A percentile compares a stretch with the other conserved stretches of the same genome.
These are phyloP conservation scores for Aspergillus ellipticus DNA, from an alignment of 495 filamentous ascomycete genomes.

Conservation along the genomic window DNA sequence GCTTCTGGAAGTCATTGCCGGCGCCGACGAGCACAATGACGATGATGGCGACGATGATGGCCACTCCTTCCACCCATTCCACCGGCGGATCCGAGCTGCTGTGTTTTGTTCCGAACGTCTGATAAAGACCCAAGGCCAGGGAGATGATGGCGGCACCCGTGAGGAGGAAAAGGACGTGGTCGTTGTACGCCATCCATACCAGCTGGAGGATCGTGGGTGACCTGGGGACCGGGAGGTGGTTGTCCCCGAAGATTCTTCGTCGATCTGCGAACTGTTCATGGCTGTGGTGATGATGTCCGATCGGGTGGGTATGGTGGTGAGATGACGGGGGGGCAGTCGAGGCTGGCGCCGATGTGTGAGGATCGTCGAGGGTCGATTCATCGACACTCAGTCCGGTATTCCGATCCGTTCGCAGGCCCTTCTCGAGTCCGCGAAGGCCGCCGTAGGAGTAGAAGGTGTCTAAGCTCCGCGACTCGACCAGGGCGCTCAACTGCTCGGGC, in stretches of 20 bases:
- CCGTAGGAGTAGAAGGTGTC: conserved; percentile 60
- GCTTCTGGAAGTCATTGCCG: conserved; percentile 65
- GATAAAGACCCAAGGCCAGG: conserved; percentile 63
- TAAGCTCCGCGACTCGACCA: conserved; percentile 64
- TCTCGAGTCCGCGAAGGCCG: conserved; percentile 58
- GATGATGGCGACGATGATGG: conserved; percentile 64
- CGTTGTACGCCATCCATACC: conserved; percentile 69
- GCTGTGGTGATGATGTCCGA: not conserved
- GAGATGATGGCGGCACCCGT: conserved; percentile 69
- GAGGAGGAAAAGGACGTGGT: conserved; percentile 68
- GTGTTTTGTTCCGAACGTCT: conserved; percentile 36
- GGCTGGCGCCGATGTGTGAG: not conserved
- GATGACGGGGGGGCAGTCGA: not conserved
- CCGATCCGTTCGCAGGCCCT: conserved; percentile 57
- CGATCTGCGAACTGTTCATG: conserved; percentile 1
- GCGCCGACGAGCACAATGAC: conserved; percentile 62
- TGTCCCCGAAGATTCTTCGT: conserved; percentile 9
- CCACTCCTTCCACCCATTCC: conserved; percentile 69
- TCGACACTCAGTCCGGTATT: conserved; percentile 55
- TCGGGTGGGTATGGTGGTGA: not conserved
- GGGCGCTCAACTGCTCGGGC: conserved; percentile 59
- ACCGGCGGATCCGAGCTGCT: conserved; percentile 38
- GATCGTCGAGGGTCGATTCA: conserved; percentile 30
- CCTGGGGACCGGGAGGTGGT: conserved; percentile 12
- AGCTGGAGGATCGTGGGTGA: conserved; percentile 26